phyloP scores from a whole-genome alignment of 2,329 filamentous ascomycete species.

The Diaporthe sp. region DNA sequence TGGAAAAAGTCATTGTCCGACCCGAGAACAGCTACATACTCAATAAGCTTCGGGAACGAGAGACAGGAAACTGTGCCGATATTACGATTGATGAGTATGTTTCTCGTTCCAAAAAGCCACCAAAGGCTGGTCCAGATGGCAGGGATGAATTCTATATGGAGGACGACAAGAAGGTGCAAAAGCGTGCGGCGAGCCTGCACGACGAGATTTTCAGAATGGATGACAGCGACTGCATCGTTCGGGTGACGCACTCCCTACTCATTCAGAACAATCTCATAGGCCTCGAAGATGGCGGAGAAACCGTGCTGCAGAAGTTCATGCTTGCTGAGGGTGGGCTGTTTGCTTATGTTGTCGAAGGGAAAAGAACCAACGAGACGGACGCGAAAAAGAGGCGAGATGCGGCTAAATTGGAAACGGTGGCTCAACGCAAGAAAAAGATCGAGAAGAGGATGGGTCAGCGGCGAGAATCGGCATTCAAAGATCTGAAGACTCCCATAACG shows the following conservation, averaged over 20 bases:
- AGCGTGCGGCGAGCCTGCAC: no score
- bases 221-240: background rate
- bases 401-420: no score
- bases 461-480: background rate
- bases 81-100: background rate
- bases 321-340: background rate
- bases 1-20: no score
- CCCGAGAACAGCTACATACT: background rate
- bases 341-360: background rate
- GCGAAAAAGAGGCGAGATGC: no score
- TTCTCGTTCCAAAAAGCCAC: background rate
- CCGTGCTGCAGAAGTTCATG: background rate
- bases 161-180: rapidly evolving
- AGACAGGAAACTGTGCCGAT: background rate
- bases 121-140: no score
- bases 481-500: no score
- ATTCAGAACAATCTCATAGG: background rate
- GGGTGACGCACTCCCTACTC: background rate
- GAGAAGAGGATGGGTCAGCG: no score
- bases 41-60: background rate
- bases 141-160: no score
- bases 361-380: no score
- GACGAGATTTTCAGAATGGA: rapidly evolving
- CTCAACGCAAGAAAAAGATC: no score
- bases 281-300: rapidly evolving